Conservation (phyloP, 306 rosid species). For the apple (Malus domestica) region DNA sequence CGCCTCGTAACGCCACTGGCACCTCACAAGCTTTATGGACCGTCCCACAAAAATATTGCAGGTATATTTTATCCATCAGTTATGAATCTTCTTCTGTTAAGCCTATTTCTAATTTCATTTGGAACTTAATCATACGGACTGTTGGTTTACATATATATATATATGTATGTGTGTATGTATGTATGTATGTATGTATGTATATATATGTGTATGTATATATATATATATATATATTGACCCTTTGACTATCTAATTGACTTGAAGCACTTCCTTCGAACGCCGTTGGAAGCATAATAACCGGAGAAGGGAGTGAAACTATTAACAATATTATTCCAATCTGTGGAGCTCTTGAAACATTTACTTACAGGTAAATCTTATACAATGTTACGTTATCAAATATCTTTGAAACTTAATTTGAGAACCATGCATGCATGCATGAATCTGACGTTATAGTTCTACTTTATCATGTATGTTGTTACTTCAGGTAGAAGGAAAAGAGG, state of each 20-base stretch:
- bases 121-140: no score
- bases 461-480: not conserved
- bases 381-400: not conserved
- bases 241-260: not conserved
- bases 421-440: no score
- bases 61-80: conserved; percentile 23
- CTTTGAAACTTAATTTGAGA: no score
- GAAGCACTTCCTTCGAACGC: not conserved
- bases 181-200: no score
- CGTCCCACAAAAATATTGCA: conserved; percentile 51
- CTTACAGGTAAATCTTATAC: not conserved
- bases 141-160: no score
- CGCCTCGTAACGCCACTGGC: not conserved
- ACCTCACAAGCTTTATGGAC: conserved; percentile 40
- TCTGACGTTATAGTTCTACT: not conserved
- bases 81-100: not conserved
- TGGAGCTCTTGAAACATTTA: not conserved
- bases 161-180: no score
- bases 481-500: not conserved
- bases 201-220: no score
- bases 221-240: not conserved
- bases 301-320: not conserved
- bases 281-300: not conserved
- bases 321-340: not conserved
- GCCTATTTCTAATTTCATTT: not conserved